Evolutionary conservation across 2,329 filamentous ascomycete species (phyloP), one percentile per base, ranked within the genome.

Genomic region (Epichloe bromicola): DNA sequence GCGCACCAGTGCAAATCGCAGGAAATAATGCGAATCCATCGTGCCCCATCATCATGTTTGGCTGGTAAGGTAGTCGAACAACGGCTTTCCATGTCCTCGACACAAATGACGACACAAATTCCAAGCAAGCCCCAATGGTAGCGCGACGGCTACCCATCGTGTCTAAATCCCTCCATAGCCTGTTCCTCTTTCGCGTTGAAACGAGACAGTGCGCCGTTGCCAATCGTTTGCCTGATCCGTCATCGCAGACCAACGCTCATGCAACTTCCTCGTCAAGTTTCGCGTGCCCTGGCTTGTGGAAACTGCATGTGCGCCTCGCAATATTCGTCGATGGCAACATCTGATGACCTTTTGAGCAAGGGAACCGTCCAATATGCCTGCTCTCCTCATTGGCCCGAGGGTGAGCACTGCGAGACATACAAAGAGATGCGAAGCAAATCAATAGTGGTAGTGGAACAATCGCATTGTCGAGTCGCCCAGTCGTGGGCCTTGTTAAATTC

Each of bases 131-230:
- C 19, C n/a, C 15, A 40, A 5, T 15, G 40, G n/a, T 40, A 40
- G 40, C 19, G 19, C 40, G 19, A 42, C 36, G 36, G 14, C 41
- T 39, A 34, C 26, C 44, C 49, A 15, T 53, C 45, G 42, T 20
- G 47, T 23, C 33, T 23, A 26, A 43, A 44, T 45, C 48, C 41
- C 33, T 34, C 41, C 40, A 20, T 30, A 30, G 48, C 30, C 40
- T 44, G 30, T 49, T 30, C 49, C 48, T 44, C 34, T 38, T 42
- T 37, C 54, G 54, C 49, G 45, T 53, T 44, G 53, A 55, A 49
- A 56, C 54, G 42, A 36, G 33, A 40, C 34, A 11, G 12, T 17
- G 15, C n/a, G 14, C 4, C 10, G n/a, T 33, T 2, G 39, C 47
- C 47, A 49, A 36, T 43, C 47, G 34, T 38, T 42, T 43, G 34